These are phyloP conservation scores for Scenedesmus sp. DNA, from an alignment of 163 green algal species.

Conservation along the genomic window DNA sequence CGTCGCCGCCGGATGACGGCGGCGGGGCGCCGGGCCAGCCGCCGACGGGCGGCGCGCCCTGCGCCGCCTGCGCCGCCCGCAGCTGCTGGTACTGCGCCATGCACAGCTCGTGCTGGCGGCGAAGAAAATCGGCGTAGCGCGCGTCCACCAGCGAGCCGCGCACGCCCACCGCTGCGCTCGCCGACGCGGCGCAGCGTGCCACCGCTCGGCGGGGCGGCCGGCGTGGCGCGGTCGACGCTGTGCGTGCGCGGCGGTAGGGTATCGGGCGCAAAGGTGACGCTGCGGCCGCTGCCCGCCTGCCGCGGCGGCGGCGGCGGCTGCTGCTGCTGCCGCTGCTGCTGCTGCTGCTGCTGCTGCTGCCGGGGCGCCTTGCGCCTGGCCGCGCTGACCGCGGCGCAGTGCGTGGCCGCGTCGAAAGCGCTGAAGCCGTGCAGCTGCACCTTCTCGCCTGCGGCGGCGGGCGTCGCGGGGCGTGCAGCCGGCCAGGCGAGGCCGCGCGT, in stretches of 20 bases:
- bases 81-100: too few species aligned
- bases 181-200: not conserved
- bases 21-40: too few species aligned
- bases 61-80: too few species aligned
- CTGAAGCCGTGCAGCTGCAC: constrained; percentile 43
- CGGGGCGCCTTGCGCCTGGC: constrained; percentile 19
- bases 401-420: constrained; percentile 44
- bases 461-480: not conserved
- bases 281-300: not conserved
- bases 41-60: too few species aligned
- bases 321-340: constrained; percentile 13
- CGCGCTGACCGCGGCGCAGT: constrained; percentile 42
- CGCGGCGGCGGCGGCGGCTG: not conserved
- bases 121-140: not conserved
- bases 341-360: constrained; percentile 24
- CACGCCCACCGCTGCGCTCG: constrained; percentile 2
- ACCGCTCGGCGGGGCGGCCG: not conserved
- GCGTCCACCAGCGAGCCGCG: not conserved
- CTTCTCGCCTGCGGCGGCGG: constrained; percentile 27
- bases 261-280: too few species aligned
- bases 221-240: too few species aligned
- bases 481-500: not conserved
- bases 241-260: too few species aligned
- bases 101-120: not conserved
- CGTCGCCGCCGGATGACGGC: too few species aligned